Base-by-base conservation (phyloP, 805 yeast genomes). In the Kuraishia cidri region DNA sequence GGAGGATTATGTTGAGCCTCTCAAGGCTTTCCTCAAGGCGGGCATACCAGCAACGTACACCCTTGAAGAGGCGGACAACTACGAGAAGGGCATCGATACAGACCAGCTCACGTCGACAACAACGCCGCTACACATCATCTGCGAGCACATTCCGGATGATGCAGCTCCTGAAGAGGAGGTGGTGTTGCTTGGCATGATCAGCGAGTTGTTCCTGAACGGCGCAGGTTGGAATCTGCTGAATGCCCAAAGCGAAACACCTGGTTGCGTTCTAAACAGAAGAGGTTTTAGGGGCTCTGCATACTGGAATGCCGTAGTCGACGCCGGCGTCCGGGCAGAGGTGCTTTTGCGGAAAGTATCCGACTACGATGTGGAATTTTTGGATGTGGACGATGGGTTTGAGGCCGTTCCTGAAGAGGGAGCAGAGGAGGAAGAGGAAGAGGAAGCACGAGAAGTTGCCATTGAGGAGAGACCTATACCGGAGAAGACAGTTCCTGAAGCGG, bases 211-310 rank as follows among this genome's bases (percentile, higher is more conserved):
- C 42, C 75, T 83, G 47, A 80, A 75, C 50, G 97, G 97, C 19
- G 95, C 95, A 0, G 94, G 94, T 7, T 88, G 97, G 97, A 79
- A 81, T 54, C 64, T 83, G 44, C 61, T 76, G 3, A 94, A 87
- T 51, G 69, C 64, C 37, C 71, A 78, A 33, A 66, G 74, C 42
- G 77, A 78, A 39, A 84, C 96, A 0, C 86, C 96, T 0, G 97
- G 95, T 2, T 88, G 94, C 54, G 67, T 87, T 6, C 62, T 88
- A 16, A 54, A 67, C 24, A 69, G 75, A 30, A 60, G 81, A 31
- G 69, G 67, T 2, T 39, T 54, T 62, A 44, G 52, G 45, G 45
- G 55, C 1, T 42, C 62, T 1, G 43, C 47, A 3, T 57, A 64
- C n/a, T 70, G 73, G 50, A 50, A 62, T 5, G 57, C 58, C 16